Evolutionary conservation across 225 moss, liverwort and hornwort species (phyloP).

Genomic region (Bryoerythrophyllum caledonicum): DNA sequence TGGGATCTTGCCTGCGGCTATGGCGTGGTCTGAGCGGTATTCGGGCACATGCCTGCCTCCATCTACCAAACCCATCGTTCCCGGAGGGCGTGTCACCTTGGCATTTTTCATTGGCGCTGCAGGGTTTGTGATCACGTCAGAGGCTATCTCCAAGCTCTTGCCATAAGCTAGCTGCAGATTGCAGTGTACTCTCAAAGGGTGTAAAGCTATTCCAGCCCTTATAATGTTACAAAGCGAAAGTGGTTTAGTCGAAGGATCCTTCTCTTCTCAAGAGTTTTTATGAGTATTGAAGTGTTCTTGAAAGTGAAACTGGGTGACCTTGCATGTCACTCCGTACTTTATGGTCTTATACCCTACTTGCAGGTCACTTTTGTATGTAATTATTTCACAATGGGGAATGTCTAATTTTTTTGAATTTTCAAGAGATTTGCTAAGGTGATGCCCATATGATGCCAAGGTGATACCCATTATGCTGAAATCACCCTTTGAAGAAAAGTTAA

Average conservation of each 20-base stretch:
- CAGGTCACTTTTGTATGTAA: no score
- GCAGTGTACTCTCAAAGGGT: not conserved
- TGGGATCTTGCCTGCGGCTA: conserved; percentile 85
- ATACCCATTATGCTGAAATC: no score
- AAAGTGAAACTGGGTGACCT: no score
- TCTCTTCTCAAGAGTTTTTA: no score
- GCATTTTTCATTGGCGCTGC: conserved; percentile 72
- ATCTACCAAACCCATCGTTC: conserved; percentile 59
- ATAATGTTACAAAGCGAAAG: not conserved
- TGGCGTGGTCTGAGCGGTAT: conserved; percentile 98
- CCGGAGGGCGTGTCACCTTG: conserved; percentile 74
- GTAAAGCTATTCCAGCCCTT: not conserved
- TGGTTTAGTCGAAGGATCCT: not conserved
- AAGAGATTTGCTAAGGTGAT: no score
- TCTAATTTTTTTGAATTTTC: no score
- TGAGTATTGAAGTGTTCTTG: no score
- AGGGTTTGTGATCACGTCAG: conserved; percentile 60
- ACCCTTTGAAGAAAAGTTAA: no score
- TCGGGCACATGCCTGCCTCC: conserved; percentile 53
- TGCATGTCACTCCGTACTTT: no score
- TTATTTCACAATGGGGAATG: no score
- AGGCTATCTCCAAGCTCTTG: conserved; percentile 57
- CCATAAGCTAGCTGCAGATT: conserved; percentile 12
- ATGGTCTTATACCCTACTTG: no score
- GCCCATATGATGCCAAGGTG: no score